Percentiles rank a stretch among this genome's conserved stretches.
phyloP scores from a whole-genome alignment of 169 alveolate species.

The Babesia ovis region DNA sequence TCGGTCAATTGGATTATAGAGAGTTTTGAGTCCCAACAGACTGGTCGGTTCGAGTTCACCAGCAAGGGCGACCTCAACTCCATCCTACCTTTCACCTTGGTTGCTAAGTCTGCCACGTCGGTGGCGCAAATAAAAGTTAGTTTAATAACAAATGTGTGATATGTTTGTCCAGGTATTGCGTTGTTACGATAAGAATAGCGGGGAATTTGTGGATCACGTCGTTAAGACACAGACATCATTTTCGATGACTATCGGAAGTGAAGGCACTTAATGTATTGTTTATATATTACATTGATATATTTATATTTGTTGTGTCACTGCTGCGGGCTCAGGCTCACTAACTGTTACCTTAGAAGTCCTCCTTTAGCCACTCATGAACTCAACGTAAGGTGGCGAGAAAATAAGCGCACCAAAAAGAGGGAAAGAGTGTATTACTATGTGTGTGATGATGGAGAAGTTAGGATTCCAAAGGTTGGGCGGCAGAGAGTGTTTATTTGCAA shows the following conservation, averaged over 20 bases:
- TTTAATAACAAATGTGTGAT: neutral
- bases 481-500: conserved; percentile 19
- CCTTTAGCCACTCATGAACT: neutral
- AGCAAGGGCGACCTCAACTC: conserved; percentile 54
- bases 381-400: neutral
- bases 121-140: conserved; percentile 48
- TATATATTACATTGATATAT: neutral
- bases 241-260: conserved; percentile 63
- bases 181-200: conserved; percentile 60
- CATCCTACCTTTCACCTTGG: conserved; percentile 62
- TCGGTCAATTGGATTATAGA: conserved; percentile 57
- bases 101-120: conserved; percentile 38
- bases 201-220: conserved; percentile 42
- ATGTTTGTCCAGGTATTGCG: conserved; percentile 29
- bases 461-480: conserved; percentile 32
- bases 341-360: conserved; percentile 7
- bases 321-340: neutral
- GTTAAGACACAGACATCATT: conserved; percentile 58
- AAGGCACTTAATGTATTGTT: conserved; percentile 31
- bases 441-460: conserved; percentile 33
- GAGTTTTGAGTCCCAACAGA: conserved; percentile 15
- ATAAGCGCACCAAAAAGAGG: neutral
- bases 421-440: conserved; percentile 14
- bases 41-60: conserved; percentile 52
- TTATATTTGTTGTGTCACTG: neutral